Percentiles rank a stretch among this genome's conserved stretches.
phyloP scores from a whole-genome alignment of 2,329 filamentous ascomycete species.

The Albophoma yamanashiensis region DNA sequence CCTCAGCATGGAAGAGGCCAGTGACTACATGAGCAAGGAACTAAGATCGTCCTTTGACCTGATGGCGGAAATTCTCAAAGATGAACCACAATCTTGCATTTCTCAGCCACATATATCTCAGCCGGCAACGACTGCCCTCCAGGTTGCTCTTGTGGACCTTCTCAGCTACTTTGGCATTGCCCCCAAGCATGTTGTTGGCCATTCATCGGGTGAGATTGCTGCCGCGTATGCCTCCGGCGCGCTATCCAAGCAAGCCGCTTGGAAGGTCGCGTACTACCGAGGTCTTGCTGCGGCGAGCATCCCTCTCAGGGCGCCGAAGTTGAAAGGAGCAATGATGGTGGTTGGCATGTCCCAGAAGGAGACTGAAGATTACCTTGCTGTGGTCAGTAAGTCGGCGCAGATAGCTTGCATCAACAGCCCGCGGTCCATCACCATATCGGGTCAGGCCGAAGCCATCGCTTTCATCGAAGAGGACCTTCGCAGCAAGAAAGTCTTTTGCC shows the following conservation, averaged over 20 bases:
- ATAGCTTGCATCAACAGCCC: conserved; percentile 35
- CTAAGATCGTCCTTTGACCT: conserved; percentile 23
- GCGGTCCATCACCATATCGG: conserved; percentile 31
- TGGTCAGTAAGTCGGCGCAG: conserved; percentile 12
- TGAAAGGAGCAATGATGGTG: conserved; percentile 31
- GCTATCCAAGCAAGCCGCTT: conserved; percentile 25
- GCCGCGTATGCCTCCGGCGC: conserved; percentile 29
- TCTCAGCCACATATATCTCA: conserved; percentile 26
- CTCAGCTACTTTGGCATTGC: conserved; percentile 19
- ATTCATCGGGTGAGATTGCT: conserved; percentile 37
- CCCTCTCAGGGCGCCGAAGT: conserved; percentile 10
- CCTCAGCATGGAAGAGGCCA: conserved; percentile 23
- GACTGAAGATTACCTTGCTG: conserved; percentile 15
- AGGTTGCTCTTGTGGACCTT: conserved; percentile 31
- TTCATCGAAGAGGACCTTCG: conserved; percentile 20
- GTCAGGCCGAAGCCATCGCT: conserved; percentile 19
- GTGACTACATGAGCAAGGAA: conserved; percentile 15
- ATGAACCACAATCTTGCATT: conserved; percentile 14
- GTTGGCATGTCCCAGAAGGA: conserved; percentile 21
- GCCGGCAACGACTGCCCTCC: conserved; percentile 29
- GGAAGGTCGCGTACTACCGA: conserved; percentile 30
- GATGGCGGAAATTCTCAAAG: conserved; percentile 22
- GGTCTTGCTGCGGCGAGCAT: conserved; percentile 23
- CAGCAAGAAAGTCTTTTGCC: conserved; percentile 19
- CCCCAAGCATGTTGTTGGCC: conserved; percentile 27